A percentile compares a stretch with the other conserved stretches of the same genome.
Conservation (phyloP, 306 rosid species). For the peach (Prunus persica) region DNA sequence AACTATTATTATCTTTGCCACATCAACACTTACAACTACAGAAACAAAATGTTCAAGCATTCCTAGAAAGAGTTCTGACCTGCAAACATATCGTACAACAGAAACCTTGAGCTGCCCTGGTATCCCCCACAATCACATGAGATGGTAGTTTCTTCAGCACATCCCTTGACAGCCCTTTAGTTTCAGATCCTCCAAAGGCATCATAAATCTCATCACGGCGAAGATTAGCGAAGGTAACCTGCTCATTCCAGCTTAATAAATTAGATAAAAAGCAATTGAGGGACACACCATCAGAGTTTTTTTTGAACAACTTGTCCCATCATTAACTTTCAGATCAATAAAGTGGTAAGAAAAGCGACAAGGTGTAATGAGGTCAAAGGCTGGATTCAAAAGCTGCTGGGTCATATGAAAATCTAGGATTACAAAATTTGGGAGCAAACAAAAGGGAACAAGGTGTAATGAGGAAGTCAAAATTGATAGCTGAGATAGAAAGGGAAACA, state of each 20-base stretch:
- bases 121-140: constrained; percentile 48
- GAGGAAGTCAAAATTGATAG: background rate
- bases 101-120: constrained; percentile 38
- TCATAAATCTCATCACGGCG: constrained; percentile 49
- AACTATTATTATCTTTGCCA: background rate
- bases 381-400: background rate
- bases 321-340: background rate
- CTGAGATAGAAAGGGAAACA: constrained; percentile 6
- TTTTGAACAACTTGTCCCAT: background rate
- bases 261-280: background rate
- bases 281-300: background rate
- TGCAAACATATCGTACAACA: constrained; percentile 75
- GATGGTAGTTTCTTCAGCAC: constrained; percentile 54
- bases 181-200: constrained; percentile 39
- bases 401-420: background rate
- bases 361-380: background rate
- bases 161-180: constrained; percentile 61
- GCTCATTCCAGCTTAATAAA: constrained; percentile 27
- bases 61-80: constrained; percentile 34
- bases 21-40: background rate
- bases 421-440: background rate
- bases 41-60: background rate
- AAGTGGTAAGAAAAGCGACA: background rate
- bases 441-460: background rate
- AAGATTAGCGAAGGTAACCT: constrained; percentile 42